A percentile compares a stretch with the other conserved stretches of the same genome.
Conservation (phyloP, 345 rosid species). For the Gossypium sturtianum region DNA sequence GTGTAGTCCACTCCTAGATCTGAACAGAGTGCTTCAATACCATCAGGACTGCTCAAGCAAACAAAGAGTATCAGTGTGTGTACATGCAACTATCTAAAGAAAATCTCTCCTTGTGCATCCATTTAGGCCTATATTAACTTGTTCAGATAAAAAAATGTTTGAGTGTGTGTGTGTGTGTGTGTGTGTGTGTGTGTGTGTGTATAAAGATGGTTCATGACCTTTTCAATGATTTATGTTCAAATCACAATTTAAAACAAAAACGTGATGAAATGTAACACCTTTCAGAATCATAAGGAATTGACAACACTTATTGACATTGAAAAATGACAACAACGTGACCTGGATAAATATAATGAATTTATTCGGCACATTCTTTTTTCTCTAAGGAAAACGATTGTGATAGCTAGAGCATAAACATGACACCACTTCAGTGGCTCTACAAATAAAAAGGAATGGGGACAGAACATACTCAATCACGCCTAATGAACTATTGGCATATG, state of each 20-base stretch:
- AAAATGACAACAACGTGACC: not conserved
- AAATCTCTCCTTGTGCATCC: not conserved
- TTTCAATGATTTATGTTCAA: not conserved
- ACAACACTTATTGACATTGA: not conserved
- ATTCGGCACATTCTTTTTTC: not conserved
- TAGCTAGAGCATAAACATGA: not conserved
- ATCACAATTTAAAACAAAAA: not conserved
- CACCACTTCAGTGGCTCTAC: not conserved
- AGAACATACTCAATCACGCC: conserved; percentile 37
- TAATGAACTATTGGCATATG: conserved; percentile 32
- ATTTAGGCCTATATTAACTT: not conserved
- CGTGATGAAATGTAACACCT: not conserved
- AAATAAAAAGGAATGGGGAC: not conserved
- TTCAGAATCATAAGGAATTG: no score
- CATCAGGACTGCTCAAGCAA: conserved; percentile 46
- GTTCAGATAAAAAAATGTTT: not conserved
- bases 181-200: no score
- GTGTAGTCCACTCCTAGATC: conserved; percentile 40
- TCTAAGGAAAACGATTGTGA: not conserved
- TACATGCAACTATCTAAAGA: not conserved
- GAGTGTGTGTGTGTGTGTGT: not conserved
- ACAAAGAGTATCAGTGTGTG: not conserved
- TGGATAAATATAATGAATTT: not conserved
- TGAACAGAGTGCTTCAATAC: conserved; percentile 43
- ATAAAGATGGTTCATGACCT: not conserved